A percentile compares a stretch with the other conserved stretches of the same genome.
These are phyloP conservation scores for Aphanomyces astaci DNA, from an alignment of 352 stramenopile species.

Conservation along the genomic window DNA sequence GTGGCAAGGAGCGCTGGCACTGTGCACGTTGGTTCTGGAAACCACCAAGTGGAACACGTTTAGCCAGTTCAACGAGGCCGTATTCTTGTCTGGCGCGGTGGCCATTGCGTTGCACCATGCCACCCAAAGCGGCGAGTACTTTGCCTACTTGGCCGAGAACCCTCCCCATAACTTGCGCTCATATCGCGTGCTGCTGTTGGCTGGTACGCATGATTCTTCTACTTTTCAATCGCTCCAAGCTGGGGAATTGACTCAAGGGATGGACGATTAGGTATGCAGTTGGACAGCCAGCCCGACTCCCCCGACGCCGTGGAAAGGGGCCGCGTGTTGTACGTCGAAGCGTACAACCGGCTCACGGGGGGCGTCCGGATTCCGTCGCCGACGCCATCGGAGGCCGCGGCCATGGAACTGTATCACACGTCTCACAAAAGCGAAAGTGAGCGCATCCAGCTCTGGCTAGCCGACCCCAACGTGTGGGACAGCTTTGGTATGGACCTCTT, in stretches of 20 bases:
- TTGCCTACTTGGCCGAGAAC: constrained; percentile 55
- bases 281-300: not conserved
- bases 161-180: constrained; percentile 39
- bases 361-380: not conserved
- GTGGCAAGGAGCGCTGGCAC: constrained; percentile 48
- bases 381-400: not conserved
- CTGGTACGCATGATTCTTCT: too few relatives aligned
- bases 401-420: constrained; percentile 36
- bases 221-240: too few relatives aligned
- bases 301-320: not conserved
- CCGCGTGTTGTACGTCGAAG: constrained; percentile 5
- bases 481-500: constrained; percentile 44
- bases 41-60: constrained; percentile 33
- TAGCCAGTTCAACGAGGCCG: constrained; percentile 37
- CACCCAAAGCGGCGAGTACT: constrained; percentile 59
- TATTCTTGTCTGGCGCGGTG: constrained; percentile 57
- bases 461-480: constrained; percentile 48
- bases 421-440: constrained; percentile 59
- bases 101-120: constrained; percentile 46
- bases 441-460: constrained; percentile 46
- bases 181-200: constrained; percentile 53
- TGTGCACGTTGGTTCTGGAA: constrained; percentile 63
- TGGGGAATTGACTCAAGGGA: too few relatives aligned
- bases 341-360: not conserved
- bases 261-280: constrained; percentile 20